Base-by-base conservation (phyloP, 768 basidiomycete species). In the Pisolithus marmoratus region DNA sequence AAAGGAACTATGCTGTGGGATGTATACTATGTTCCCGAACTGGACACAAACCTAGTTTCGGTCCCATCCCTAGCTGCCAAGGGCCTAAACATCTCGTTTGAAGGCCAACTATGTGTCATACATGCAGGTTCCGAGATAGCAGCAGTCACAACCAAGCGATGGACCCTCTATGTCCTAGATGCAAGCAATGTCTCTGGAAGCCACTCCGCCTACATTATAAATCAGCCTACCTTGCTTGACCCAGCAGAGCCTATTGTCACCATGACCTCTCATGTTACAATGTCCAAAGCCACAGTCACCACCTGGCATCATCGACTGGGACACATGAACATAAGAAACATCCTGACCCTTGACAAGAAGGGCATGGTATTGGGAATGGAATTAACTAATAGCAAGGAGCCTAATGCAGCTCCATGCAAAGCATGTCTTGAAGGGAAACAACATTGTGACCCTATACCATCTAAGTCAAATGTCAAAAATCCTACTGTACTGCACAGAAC, bases 31-130 rank as follows among this genome's bases (percentile, higher is more conserved):
- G 55, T 63, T 19, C 60, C 62, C 0, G 53, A 59, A 1, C 56
- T 63, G 20, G 38, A 58, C 8, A 53, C 55, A 17, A 61, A 60
- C 42, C 54, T 60, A 4, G 41, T 62, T 8, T 63, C 59, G 3
- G 52, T 62, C 40, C 48, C 60, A 2, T 43, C 31, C 1, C 43
- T 61, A 17, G 36, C 48, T 12, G 31, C 12, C 19, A 34, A 37
- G n/a, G 36, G 43, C 19, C 38, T 24, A 14, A 24, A 46, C 22
- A 44, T 36, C 19, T 19, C 6, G 2, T 51, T 51, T 15, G 19
- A 29, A 4, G 41, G 43, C 27, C 14, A 37, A 9, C 23, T 29
- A 19, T 51, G 50, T 7, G 6, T 29, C 27, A 29, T 29, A 29
- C 6, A 8, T 29, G 27, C 27, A 29, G 27, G 27, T 8, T 29